A percentile compares a stretch with the other conserved stretches of the same genome.
phyloP scores from a whole-genome alignment of 2,329 filamentous ascomycete species.

The Pyricularia sp. region DNA sequence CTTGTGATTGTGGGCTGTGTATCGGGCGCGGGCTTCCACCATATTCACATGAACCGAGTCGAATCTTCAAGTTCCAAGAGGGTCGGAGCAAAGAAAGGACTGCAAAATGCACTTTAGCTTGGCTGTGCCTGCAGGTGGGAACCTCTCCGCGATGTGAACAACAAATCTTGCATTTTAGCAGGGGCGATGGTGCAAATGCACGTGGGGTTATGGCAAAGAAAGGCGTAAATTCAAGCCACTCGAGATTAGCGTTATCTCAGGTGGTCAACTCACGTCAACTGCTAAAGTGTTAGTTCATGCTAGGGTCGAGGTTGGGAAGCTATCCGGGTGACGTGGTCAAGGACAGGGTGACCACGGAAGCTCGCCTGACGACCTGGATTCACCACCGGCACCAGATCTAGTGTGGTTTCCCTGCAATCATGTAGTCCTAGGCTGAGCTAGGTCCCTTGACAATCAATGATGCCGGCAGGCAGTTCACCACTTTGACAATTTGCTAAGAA shows the following conservation, averaged over 20 bases:
- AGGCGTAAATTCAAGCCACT: not conserved
- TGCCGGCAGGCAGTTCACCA: not conserved
- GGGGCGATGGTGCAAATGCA: not conserved
- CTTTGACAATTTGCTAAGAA: not conserved
- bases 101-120: not conserved
- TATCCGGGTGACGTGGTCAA: not conserved
- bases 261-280: not conserved
- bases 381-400: not conserved
- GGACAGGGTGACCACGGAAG: not conserved
- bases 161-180: not conserved
- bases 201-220: not conserved
- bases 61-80: not conserved
- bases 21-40: not conserved
- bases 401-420: no score
- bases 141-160: not conserved
- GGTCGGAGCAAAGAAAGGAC: not conserved
- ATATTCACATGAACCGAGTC: not conserved
- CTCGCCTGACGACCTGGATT: not conserved
- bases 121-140: not conserved
- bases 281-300: not conserved
- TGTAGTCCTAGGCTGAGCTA: not conserved
- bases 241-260: not conserved
- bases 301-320: not conserved
- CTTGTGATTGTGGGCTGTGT: not conserved
- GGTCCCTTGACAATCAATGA: not conserved